Conservation (phyloP, 2,329 filamentous ascomycete species). For the Diaporthe citriasiana region DNA sequence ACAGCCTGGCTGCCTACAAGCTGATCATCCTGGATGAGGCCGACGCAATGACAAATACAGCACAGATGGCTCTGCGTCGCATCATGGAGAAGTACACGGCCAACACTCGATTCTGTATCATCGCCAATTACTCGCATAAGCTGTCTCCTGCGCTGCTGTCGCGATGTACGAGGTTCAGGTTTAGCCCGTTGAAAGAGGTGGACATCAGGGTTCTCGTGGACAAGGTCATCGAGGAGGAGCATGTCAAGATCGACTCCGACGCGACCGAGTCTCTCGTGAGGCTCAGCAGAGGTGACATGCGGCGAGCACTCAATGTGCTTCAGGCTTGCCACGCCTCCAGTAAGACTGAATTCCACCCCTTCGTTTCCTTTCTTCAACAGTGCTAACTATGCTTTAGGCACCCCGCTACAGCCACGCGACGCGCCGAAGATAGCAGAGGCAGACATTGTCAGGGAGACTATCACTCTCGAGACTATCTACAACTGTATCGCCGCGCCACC, state of each 20-base stretch:
- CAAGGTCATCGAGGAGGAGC: slow-evolving; percentile 89
- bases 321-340: slow-evolving; percentile 97
- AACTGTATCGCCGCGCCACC: slow-evolving; percentile 97
- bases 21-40: slow-evolving; percentile 98
- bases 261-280: slow-evolving; percentile 87
- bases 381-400: slow-evolving; percentile 63
- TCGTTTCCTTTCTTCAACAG: not conserved
- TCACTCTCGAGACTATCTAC: slow-evolving; percentile 96
- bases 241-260: slow-evolving; percentile 84
- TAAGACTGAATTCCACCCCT: slow-evolving; percentile 55
- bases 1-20: slow-evolving; percentile 83
- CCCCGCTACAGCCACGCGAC: slow-evolving; percentile 74
- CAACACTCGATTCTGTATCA: slow-evolving; percentile 98
- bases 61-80: slow-evolving; percentile 94
- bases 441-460: slow-evolving; percentile 79
- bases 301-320: slow-evolving; percentile 91
- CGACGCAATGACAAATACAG: slow-evolving; percentile 99
- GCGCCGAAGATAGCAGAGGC: slow-evolving; percentile 71
- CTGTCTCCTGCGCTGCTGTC: slow-evolving; percentile 93
- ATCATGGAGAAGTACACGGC: slow-evolving; percentile 99
- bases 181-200: slow-evolving; percentile 89
- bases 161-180: slow-evolving; percentile 93
- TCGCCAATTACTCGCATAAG: slow-evolving; percentile 99
- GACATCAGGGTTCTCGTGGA: slow-evolving; percentile 91
- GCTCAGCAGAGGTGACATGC: slow-evolving; percentile 96